These are phyloP conservation scores for Polychytrium aggregatum DNA, from an alignment of 192 early-diverging fungal genomes.

Conservation along the genomic window DNA sequence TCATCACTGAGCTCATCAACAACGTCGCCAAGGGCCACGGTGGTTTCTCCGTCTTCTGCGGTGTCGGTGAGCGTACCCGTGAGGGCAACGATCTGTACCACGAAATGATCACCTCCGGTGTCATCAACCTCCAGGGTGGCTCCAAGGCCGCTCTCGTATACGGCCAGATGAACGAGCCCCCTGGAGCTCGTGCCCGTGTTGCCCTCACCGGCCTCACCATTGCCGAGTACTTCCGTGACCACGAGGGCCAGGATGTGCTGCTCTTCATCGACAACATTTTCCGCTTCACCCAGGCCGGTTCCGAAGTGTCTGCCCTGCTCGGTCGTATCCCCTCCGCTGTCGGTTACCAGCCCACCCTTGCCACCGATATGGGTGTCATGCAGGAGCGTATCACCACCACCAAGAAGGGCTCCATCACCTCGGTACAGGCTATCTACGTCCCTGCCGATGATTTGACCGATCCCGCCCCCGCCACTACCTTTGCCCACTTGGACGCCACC, in stretches of 20 bases:
- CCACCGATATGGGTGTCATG: constrained; percentile 99
- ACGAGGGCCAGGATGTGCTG: constrained; percentile 98
- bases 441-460: constrained; percentile 99
- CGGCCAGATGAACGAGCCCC: constrained; percentile 99
- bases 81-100: constrained; percentile 99
- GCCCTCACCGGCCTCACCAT: constrained; percentile 95
- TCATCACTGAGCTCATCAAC: constrained; percentile 98
- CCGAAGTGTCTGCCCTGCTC: constrained; percentile 97
- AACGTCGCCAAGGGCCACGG: constrained; percentile 98
- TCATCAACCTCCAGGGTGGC: constrained; percentile 87
- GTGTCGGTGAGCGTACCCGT: constrained; percentile 98
- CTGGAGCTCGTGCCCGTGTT: constrained; percentile 97
- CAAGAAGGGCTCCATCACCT: constrained; percentile 99
- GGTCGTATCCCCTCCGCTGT: constrained; percentile 99
- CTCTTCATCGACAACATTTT: constrained; percentile 99
- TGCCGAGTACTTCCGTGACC: constrained; percentile 99
- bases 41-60: constrained; percentile 97
- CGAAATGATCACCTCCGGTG: constrained; percentile 94
- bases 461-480: constrained; percentile 97
- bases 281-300: constrained; percentile 99
- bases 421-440: constrained; percentile 95
- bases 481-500: constrained; percentile 98
- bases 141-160: constrained; percentile 95
- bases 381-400: constrained; percentile 99
- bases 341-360: constrained; percentile 98